Evolutionary conservation across 2,329 filamentous ascomycete species (phyloP), one percentile per base, ranked within the genome.

Genomic region (Talaromyces sp.): DNA sequence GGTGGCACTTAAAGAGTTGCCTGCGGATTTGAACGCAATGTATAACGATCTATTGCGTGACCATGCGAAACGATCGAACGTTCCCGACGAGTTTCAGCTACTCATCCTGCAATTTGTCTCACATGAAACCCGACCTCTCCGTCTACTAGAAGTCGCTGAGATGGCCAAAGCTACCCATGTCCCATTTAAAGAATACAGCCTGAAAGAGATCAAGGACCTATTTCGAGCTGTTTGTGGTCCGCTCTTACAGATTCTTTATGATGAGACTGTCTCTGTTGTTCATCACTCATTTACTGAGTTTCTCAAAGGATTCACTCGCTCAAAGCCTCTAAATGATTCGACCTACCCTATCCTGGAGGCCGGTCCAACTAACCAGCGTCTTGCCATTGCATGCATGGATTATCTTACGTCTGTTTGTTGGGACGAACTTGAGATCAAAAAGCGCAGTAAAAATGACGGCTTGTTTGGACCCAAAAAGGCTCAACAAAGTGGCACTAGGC

Each of bases 211-310:
- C 35, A 57, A 51, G n/a, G 28, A 57, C 43, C 36, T 76, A 5
- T 67, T 77, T 10, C 64, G 70, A 25, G 65, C 63, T 10, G 67
- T 70, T 6, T 78, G 74, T 60, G 76, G 75, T 1, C 70, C 75
- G 8, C 61, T 80, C 33, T 60, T 80, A 1, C 77, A 80, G 59
- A 65, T 79, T 19, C 64, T 76, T 2, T 73, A 77, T 17, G 76
- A 80, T 51, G 77, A 78, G 54, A 76, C 73, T 0, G 59, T 80
- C 9, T 70, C 71, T 17, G 70, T 80, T 5, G 73, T 80, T 6
- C 78, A 80, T 60, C 78, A 80, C 54, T 80, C 77, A 0, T 74
- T 80, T 40, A 79, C 77, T 2, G 78, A 80, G 55, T 80, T 76
- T 58, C 61, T 80, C 54, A 56, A 48, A n/a, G 54, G 45, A 37